These are phyloP conservation scores for Antitrichia curtipendula DNA, from an alignment of 225 moss, liverwort and hornwort species.

Conservation along the genomic window DNA sequence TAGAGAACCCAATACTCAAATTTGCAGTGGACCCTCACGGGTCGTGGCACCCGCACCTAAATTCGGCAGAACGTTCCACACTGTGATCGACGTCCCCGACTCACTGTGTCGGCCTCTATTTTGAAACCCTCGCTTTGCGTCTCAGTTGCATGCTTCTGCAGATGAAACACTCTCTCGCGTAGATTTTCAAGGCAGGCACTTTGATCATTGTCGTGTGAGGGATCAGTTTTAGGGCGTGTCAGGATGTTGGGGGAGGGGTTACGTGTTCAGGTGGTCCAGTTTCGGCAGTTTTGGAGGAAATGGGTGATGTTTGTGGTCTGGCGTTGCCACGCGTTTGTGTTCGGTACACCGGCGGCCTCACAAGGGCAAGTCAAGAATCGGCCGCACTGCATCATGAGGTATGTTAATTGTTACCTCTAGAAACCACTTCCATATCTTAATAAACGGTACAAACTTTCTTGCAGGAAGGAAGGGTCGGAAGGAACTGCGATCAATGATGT, in stretches of 20 bases:
- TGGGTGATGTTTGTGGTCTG: too few relatives aligned
- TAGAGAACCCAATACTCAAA: neutral
- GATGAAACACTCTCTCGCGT: neutral
- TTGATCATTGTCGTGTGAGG: neutral
- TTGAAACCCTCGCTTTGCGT: neutral
- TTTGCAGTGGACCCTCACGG: neutral
- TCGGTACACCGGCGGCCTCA: too few relatives aligned
- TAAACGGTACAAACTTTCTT: neutral
- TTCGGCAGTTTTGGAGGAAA: neutral
- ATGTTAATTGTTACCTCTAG: too few relatives aligned
- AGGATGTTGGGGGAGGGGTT: neutral
- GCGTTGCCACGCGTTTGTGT: neutral
- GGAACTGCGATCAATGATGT: neutral
- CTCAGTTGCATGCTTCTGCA: neutral
- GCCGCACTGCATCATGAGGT: neutral
- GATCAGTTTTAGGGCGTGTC: too few relatives aligned
- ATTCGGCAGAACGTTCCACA: neutral
- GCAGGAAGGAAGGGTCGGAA: neutral
- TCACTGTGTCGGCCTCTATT: neutral
- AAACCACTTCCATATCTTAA: neutral
- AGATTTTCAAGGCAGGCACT: too few relatives aligned
- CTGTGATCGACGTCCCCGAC: neutral
- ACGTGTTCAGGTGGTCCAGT: accelerated
- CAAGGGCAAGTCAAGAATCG: neutral
- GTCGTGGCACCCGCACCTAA: too few relatives aligned